phyloP scores from a whole-genome alignment of 345 rosid species.

The Boechera divaricarpa region DNA sequence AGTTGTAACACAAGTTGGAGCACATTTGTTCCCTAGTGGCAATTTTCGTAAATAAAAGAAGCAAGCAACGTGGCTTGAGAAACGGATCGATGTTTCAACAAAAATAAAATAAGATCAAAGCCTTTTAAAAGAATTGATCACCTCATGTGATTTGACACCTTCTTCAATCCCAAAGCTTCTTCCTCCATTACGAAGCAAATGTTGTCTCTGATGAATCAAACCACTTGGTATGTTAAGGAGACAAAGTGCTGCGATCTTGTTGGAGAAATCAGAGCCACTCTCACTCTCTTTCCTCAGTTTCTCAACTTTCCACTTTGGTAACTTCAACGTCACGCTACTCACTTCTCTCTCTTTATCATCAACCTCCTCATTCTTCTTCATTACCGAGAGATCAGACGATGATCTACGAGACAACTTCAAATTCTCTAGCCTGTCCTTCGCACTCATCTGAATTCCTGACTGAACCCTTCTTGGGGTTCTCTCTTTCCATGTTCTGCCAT shows the following conservation, averaged over 20 bases:
- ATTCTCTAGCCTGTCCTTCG: slow-evolving; percentile 84
- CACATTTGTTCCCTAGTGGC: slow-evolving; percentile 26
- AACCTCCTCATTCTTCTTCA: slow-evolving; percentile 36
- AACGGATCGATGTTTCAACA: slow-evolving; percentile 37
- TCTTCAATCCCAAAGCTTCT: slow-evolving; percentile 35
- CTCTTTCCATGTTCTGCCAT: slow-evolving; percentile 48
- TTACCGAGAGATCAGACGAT: slow-evolving; percentile 69
- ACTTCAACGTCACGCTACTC: slow-evolving; percentile 65
- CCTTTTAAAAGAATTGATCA: slow-evolving; percentile 29
- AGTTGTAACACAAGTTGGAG: slow-evolving; percentile 32
- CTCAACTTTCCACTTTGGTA: slow-evolving; percentile 76
- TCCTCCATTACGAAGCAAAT: slow-evolving; percentile 48
- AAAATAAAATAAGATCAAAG: not conserved
- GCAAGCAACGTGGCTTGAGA: slow-evolving; percentile 42
- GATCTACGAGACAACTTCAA: slow-evolving; percentile 83
- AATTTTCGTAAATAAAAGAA: slow-evolving; percentile 9
- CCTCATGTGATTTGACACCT: slow-evolving; percentile 58
- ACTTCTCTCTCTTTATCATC: slow-evolving; percentile 21
- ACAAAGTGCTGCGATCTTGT: slow-evolving; percentile 72
- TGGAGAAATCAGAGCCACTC: slow-evolving; percentile 63
- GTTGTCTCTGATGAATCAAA: slow-evolving; percentile 38
- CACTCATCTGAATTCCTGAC: slow-evolving; percentile 82
- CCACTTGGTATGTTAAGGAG: slow-evolving; percentile 30
- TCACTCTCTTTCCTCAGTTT: slow-evolving; percentile 66
- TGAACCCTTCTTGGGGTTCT: slow-evolving; percentile 67